Conservation (phyloP, 208 protist genomes). For the Porcisia hertigi region DNA sequence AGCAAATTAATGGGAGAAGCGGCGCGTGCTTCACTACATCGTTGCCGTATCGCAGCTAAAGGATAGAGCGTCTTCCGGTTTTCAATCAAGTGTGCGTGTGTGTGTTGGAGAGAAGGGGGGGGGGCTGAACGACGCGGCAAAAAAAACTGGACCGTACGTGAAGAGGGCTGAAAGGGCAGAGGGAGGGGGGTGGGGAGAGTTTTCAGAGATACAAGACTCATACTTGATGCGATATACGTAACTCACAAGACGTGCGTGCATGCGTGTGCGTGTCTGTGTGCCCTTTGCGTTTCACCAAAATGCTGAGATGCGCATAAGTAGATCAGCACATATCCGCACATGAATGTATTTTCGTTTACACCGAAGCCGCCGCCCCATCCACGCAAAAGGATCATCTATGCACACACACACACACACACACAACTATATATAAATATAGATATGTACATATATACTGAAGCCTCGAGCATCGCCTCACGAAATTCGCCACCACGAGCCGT, state of each 20-base stretch:
- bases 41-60: neutral
- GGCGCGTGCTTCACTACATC: neutral
- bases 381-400: too few species aligned
- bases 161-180: neutral
- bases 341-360: neutral
- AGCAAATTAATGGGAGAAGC: neutral
- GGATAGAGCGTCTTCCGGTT: too few species aligned
- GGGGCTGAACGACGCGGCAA: too few species aligned
- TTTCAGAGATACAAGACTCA: neutral
- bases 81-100: neutral
- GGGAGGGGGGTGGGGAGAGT: neutral
- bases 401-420: too few species aligned
- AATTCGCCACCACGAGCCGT: neutral
- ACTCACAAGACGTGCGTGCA: neutral
- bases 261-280: too few species aligned
- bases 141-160: too few species aligned
- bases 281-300: neutral
- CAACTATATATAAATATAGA: too few species aligned
- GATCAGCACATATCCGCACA: neutral
- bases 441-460: too few species aligned
- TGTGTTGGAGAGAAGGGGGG: neutral
- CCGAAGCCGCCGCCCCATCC: too few species aligned
- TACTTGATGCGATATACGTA: neutral
- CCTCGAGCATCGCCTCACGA: neutral
- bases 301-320: neutral